Evolutionary conservation across 1,139 yeast genomes (phyloP).

Genomic region (Candida freyschussii): DNA sequence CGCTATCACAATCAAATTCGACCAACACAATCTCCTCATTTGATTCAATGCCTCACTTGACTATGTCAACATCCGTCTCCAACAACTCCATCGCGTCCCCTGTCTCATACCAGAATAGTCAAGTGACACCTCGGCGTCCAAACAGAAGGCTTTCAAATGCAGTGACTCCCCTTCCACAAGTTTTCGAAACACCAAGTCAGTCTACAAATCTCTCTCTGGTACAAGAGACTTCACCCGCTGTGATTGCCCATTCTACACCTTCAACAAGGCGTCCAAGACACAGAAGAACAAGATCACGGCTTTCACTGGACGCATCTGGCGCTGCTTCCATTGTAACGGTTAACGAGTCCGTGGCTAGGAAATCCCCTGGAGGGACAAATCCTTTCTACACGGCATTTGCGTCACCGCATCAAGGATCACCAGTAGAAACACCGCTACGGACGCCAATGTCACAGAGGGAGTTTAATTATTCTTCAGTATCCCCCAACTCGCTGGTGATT

Average conservation of each 20-base stretch:
- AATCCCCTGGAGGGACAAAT: slow-evolving; percentile 28
- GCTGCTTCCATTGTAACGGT: slow-evolving; percentile 23
- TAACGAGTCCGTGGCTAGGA: slow-evolving; percentile 6
- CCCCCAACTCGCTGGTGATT: slow-evolving; percentile 19
- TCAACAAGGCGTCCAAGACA: slow-evolving; percentile 31
- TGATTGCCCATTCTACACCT: slow-evolving; percentile 2
- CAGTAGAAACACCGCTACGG: slow-evolving; percentile 19
- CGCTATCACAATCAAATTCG: slow-evolving; percentile 17
- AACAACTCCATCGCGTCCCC: slow-evolving; percentile 23
- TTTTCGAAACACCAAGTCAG: slow-evolving; percentile 22
- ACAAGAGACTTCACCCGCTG: slow-evolving; percentile 6
- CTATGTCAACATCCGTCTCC: slow-evolving; percentile 22
- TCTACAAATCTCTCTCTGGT: slow-evolving; percentile 4
- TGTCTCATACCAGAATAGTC: slow-evolving; percentile 12
- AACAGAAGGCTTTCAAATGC: slow-evolving; percentile 17
- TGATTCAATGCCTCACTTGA: slow-evolving; percentile 36
- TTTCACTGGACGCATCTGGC: slow-evolving; percentile 34
- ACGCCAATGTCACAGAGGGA: too few species aligned
- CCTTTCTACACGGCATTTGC: slow-evolving; percentile 42
- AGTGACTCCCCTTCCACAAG: slow-evolving; percentile 22
- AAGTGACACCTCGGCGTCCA: slow-evolving; percentile 12
- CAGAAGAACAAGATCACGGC: slow-evolving; percentile 38
- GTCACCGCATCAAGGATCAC: slow-evolving; percentile 30
- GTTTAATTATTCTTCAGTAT: slow-evolving; percentile 9
- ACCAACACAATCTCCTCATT: slow-evolving; percentile 38